These are phyloP conservation scores for Exophiala xenobiotica DNA, from an alignment of 2,329 filamentous ascomycete species.

Conservation along the genomic window DNA sequence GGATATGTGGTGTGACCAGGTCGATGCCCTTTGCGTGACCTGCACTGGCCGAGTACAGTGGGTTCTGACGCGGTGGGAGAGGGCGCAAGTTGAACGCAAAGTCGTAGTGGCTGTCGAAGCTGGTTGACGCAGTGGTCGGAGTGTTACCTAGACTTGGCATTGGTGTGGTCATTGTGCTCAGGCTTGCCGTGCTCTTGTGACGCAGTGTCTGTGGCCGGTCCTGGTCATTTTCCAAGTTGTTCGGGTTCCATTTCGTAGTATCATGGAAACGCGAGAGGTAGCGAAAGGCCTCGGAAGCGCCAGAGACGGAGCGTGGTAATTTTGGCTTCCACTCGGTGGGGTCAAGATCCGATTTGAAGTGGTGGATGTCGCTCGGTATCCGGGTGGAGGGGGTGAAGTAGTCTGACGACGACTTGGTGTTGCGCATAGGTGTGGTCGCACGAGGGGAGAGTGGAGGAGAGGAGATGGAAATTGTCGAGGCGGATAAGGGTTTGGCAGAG, in stretches of 20 bases:
- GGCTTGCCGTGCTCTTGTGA: conserved; percentile 36
- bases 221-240: neutral
- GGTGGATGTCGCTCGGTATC: conserved; percentile 42
- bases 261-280: conserved; percentile 47
- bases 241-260: too few relatives aligned
- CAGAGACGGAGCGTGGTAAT: conserved; percentile 35
- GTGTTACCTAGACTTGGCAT: conserved; percentile 38
- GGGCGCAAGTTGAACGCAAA: conserved; percentile 37
- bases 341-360: conserved; percentile 47
- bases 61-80: conserved; percentile 42
- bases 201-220: conserved; percentile 27
- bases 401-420: conserved; percentile 35
- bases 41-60: conserved; percentile 36
- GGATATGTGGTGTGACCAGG: conserved; percentile 42
- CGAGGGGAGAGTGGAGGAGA: conserved; percentile 36
- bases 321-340: conserved; percentile 52
- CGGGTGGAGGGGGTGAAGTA: conserved; percentile 32
- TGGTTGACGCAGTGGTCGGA: conserved; percentile 41
- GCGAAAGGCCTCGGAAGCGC: conserved; percentile 43
- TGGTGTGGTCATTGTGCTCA: conserved; percentile 31
- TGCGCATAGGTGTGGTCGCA: conserved; percentile 39
- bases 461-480: conserved; percentile 34
- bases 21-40: conserved; percentile 36
- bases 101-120: conserved; percentile 35
- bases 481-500: conserved; percentile 45